Conservation (phyloP, 768 basidiomycete genomes). For the Tephrocybe sp. region DNA sequence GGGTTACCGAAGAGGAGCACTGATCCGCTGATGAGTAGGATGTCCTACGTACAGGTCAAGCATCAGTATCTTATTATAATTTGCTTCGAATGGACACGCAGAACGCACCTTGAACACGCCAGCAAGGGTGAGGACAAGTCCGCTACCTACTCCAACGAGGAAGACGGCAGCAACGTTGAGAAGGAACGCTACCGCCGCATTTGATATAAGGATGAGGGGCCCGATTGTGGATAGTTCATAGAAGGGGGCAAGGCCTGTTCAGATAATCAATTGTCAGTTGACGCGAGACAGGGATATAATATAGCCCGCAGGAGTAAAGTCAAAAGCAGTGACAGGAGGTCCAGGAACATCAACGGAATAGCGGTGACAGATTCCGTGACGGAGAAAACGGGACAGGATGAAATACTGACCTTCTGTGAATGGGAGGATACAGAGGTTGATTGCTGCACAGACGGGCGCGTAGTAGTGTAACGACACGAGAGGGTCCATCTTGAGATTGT, state of each 20-base stretch:
- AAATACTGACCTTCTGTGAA: constrained; percentile 75
- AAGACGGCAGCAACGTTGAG: constrained; percentile 94
- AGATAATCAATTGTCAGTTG: not conserved
- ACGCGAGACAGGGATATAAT: not conserved
- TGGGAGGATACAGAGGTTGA: constrained; percentile 83
- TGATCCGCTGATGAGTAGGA: constrained; percentile 88
- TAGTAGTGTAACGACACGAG: constrained; percentile 95
- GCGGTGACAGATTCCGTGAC: not conserved
- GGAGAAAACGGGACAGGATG: not conserved
- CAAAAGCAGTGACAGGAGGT: not conserved
- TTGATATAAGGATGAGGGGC: constrained; percentile 70
- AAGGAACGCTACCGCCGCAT: constrained; percentile 84
- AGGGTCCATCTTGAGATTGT: constrained; percentile 97
- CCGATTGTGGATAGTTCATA: constrained; percentile 64
- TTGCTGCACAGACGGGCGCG: constrained; percentile 88
- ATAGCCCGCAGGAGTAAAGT: not conserved
- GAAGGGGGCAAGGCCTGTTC: constrained; percentile 66
- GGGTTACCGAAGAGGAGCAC: constrained; percentile 80
- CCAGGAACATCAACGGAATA: not conserved
- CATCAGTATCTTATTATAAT: too few relatives aligned
- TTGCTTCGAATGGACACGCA: not conserved
- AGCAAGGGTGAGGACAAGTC: constrained; percentile 87
- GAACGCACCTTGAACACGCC: constrained; percentile 83
- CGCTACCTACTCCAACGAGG: constrained; percentile 84
- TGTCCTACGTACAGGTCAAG: constrained; percentile 66